These are phyloP conservation scores for Ceratocystis smalleyi DNA, from an alignment of 2,329 filamentous ascomycete genomes.

Conservation along the genomic window DNA sequence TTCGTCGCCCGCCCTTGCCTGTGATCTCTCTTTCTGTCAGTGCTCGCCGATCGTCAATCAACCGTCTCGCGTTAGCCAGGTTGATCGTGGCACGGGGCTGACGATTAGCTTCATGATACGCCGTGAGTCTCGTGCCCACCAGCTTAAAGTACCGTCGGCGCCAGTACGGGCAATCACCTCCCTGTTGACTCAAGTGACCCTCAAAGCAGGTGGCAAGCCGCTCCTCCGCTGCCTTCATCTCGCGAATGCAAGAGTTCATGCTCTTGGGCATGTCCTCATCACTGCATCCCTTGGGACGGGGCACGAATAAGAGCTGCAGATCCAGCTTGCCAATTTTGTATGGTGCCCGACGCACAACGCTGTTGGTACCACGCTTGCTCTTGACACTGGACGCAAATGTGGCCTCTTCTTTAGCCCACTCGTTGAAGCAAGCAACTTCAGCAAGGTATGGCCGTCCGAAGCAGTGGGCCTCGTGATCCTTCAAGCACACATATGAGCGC, in stretches of 20 bases:
- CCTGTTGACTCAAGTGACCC: slow-evolving; percentile 85
- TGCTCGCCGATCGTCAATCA: slow-evolving; percentile 81
- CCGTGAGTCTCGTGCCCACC: slow-evolving; percentile 76
- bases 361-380: slow-evolving; percentile 67
- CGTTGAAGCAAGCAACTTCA: slow-evolving; percentile 91
- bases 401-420: slow-evolving; percentile 86
- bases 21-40: slow-evolving; percentile 71
- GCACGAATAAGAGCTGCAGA: slow-evolving; percentile 85
- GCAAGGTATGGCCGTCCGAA: slow-evolving; percentile 78
- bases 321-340: slow-evolving; percentile 94
- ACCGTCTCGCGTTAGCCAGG: slow-evolving; percentile 73
- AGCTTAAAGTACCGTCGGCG: slow-evolving; percentile 95
- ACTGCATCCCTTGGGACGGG: slow-evolving; percentile 67
- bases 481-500: slow-evolving; percentile 81
- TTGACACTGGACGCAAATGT: slow-evolving; percentile 71
- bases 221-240: slow-evolving; percentile 81
- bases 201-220: slow-evolving; percentile 66
- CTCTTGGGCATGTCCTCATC: slow-evolving; percentile 99
- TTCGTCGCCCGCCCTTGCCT: slow-evolving; percentile 60
- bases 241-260: slow-evolving; percentile 90
- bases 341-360: slow-evolving; percentile 68
- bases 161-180: slow-evolving; percentile 98
- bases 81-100: slow-evolving; percentile 97
- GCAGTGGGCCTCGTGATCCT: slow-evolving; percentile 76
- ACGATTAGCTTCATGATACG: slow-evolving; percentile 87